These are phyloP conservation scores for Ophiostoma ulmi DNA, from an alignment of 2,329 filamentous ascomycete species.

Conservation along the genomic window DNA sequence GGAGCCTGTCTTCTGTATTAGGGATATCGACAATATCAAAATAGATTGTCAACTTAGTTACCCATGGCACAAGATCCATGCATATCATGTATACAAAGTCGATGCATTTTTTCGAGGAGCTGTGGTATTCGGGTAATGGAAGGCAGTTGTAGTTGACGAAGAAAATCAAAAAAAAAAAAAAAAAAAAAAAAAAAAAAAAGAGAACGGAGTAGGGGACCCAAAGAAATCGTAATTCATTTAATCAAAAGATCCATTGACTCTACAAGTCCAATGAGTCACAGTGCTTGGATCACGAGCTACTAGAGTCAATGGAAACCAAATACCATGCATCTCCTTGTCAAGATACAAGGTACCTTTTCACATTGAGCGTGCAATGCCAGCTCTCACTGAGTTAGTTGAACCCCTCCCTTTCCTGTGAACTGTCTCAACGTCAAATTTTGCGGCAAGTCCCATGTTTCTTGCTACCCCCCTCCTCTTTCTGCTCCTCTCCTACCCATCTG, in stretches of 20 bases:
- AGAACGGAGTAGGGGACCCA: neutral
- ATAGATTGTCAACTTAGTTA: neutral
- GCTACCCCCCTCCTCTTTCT: neutral
- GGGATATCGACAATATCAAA: neutral
- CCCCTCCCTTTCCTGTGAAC: neutral
- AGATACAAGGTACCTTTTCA: neutral
- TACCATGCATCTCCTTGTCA: neutral
- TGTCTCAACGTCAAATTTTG: neutral
- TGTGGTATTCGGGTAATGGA: neutral
- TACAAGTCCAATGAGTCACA: neutral
- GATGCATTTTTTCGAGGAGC: too few relatives aligned
- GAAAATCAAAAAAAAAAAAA: neutral
- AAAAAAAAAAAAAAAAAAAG: conserved; percentile 15
- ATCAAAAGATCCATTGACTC: neutral
- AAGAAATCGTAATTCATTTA: neutral
- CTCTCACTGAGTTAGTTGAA: neutral
- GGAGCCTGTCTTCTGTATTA: neutral
- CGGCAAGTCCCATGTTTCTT: conserved; percentile 3
- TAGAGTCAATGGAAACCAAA: neutral
- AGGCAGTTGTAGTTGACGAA: neutral
- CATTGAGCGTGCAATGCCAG: too few relatives aligned
- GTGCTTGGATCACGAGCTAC: neutral
- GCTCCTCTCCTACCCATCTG: neutral
- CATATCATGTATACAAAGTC: neutral
- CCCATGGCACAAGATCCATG: neutral